Evolutionary conservation across 2,329 filamentous ascomycete genomes (phyloP).

Genomic region (Sporothrix protearum): DNA sequence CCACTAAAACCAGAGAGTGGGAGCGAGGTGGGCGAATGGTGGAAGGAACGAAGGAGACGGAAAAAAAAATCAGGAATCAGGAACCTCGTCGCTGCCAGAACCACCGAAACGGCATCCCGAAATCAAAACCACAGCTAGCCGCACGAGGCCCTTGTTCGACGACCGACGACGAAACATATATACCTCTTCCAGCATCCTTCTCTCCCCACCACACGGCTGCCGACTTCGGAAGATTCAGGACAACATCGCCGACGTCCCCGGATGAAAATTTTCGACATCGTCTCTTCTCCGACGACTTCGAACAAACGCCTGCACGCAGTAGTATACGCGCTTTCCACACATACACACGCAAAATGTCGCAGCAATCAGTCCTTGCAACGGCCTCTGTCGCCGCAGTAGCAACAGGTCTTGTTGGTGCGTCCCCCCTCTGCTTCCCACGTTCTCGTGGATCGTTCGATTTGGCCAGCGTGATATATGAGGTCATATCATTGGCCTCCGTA

Average conservation of each 20-base stretch:
- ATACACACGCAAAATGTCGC: constrained; percentile 47
- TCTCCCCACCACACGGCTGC: background rate
- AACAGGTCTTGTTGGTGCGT: constrained; percentile 58
- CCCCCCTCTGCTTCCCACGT: background rate
- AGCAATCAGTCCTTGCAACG: constrained; percentile 56
- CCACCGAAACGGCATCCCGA: constrained; percentile 14
- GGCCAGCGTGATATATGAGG: background rate
- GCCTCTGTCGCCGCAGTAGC: constrained; percentile 59
- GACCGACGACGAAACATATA: background rate
- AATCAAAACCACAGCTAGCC: constrained; percentile 15
- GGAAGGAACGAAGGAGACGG: constrained; percentile 7
- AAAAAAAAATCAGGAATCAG: constrained; percentile 17
- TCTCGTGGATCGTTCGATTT: background rate
- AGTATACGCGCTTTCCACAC: background rate
- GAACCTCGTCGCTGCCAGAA: constrained; percentile 9
- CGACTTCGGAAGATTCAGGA: constrained; percentile 10
- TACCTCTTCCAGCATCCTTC: background rate
- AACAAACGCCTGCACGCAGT: background rate
- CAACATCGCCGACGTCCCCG: background rate
- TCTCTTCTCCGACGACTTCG: background rate
- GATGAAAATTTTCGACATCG: background rate
- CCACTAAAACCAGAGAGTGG: constrained; percentile 4
- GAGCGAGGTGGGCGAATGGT: background rate
- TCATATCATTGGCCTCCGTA: background rate
- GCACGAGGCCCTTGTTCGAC: constrained; percentile 16